Base-by-base conservation (phyloP, 345 rosid genomes). In the Populus alba region DNA sequence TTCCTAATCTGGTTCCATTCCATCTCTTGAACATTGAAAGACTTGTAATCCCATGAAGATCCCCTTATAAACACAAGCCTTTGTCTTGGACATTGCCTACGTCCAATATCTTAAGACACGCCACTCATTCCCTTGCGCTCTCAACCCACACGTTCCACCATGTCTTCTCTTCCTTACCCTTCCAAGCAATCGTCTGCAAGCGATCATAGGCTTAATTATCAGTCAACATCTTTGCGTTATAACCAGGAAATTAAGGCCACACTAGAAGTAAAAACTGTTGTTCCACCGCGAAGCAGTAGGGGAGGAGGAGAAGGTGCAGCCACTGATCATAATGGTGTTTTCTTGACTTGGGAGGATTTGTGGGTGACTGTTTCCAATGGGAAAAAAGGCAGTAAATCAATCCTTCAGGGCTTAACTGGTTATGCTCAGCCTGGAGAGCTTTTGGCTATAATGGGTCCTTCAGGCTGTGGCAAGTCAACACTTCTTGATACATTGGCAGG, bases 401-500 rank as follows among this genome's bases (percentile, higher is more conserved):
- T 81, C 37, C 76, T 81, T 17, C 33, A 81, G 27, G 83, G 83
- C 0, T 29, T 81, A n/a, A 81, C 80, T 11, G 83, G 83, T n/a
- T 81, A 81, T 72, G 80, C 77, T 11, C 27, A n/a, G 38, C 83
- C 83, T 38, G 83, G 83, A 5, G 61, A 81, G 39, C 15, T 81
- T n/a, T 23, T 81, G 73, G 83, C 80, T 5, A 81, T 81, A 12
- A 76, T 81, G 77, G 80, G 83, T 66, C 83, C 80, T 70, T 80
- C 82, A 1, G 82, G 82, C 33, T 69, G 71, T 65, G 82, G 82
- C 78, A 80, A 80, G 67, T 76, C 83, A 12, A 80, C 83, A 3
- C 83, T 80, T 80, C 83, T 80, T 12, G 79, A 80, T 66, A 53
- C 83, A 12, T 62, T 80, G 63, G 72, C 83, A 65, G 83, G 83